These are phyloP conservation scores for Neonectria sp. DNA, from an alignment of 2,329 filamentous ascomycete genomes.

Conservation along the genomic window DNA sequence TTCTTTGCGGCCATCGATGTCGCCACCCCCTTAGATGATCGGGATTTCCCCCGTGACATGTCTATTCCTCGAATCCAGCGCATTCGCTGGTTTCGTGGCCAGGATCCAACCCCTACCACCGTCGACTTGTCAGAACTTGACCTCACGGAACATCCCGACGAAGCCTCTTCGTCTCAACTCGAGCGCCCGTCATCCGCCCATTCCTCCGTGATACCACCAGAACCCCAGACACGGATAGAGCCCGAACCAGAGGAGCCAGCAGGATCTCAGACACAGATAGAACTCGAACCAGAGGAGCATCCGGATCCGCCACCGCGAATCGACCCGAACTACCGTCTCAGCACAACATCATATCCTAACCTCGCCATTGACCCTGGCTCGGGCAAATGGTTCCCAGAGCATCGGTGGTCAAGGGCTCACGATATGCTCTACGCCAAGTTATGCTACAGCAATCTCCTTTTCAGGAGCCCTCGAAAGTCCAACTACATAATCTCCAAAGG, in stretches of 20 bases:
- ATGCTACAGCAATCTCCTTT: constrained; percentile 72
- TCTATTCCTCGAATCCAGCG: constrained; percentile 72
- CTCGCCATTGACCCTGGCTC: constrained; percentile 62
- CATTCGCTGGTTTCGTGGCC: constrained; percentile 65
- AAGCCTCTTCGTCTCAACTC: constrained; percentile 39
- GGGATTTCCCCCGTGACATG: constrained; percentile 74
- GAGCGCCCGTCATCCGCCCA: constrained; percentile 36
- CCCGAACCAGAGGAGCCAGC: constrained; percentile 41
- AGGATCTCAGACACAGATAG: constrained; percentile 32
- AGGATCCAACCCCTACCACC: constrained; percentile 49
- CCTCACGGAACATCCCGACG: constrained; percentile 37
- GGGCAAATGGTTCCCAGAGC: constrained; percentile 70
- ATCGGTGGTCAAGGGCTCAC: constrained; percentile 69
- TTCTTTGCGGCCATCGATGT: constrained; percentile 83
- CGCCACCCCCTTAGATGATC: constrained; percentile 78
- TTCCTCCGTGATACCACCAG: constrained; percentile 32
- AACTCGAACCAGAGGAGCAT: constrained; percentile 30
- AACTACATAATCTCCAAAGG: constrained; percentile 71
- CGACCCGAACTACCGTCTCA: constrained; percentile 57
- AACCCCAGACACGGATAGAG: constrained; percentile 42
- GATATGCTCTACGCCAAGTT: constrained; percentile 73
- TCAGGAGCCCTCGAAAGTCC: constrained; percentile 70
- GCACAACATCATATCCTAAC: constrained; percentile 62
- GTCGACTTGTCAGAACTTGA: constrained; percentile 46
- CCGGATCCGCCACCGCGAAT: constrained; percentile 47